Evolutionary conservation across 352 stramenopile species (phyloP).

Genomic region (Pythium rhizo-oryzae): DNA sequence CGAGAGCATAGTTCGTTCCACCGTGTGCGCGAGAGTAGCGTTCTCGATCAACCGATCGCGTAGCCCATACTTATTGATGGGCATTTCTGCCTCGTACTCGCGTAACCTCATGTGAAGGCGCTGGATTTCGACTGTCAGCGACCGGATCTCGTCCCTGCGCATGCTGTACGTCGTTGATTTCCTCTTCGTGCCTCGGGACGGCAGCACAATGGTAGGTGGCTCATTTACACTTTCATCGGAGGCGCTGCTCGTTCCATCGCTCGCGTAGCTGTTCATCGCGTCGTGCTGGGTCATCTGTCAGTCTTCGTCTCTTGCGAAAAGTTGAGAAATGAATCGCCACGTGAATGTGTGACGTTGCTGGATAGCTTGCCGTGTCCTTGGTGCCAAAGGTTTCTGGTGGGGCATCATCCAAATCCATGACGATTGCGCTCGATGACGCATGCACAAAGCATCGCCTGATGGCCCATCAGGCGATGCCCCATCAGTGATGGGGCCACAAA

Average conservation of each 20-base stretch:
- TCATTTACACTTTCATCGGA: slow-evolving; percentile 4
- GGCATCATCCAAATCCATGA: too few species aligned
- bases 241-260: slow-evolving; percentile 6
- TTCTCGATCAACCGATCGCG: not conserved
- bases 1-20: not conserved
- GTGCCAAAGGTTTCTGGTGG: too few species aligned
- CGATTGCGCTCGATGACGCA: too few species aligned
- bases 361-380: too few species aligned
- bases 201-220: not conserved
- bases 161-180: slow-evolving; percentile 5
- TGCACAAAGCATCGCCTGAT: too few species aligned
- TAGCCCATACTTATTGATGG: not conserved
- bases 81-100: not conserved
- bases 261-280: not conserved
- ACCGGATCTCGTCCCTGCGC: slow-evolving; percentile 14
- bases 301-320: too few species aligned
- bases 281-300: too few species aligned
- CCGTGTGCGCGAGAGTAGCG: not conserved
- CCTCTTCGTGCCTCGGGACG: not conserved
- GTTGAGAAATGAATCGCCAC: too few species aligned
- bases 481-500: too few species aligned
- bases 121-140: slow-evolving; percentile 4
- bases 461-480: too few species aligned
- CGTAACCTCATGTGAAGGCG: not conserved
- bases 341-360: too few species aligned